phyloP scores from a whole-genome alignment of 305 asterid species.

The Plantago coronopus region DNA sequence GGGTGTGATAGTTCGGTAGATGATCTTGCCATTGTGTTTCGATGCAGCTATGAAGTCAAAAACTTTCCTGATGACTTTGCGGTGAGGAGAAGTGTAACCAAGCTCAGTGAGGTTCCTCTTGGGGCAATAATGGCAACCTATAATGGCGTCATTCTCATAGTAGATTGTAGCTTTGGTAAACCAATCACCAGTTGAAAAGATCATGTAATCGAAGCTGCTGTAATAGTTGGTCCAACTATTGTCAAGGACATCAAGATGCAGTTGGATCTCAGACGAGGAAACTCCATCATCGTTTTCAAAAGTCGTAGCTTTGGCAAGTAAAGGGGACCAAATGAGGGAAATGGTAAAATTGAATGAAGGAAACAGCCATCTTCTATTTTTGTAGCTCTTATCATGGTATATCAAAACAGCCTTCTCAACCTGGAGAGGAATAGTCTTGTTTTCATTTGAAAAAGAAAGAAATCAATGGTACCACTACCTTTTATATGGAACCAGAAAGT shows the following conservation, averaged over 20 bases:
- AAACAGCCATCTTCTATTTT: constrained; percentile 54
- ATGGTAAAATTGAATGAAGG: constrained; percentile 59
- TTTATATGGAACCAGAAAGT: background rate
- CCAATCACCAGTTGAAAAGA: constrained; percentile 74
- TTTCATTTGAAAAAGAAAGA: background rate
- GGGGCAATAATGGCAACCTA: constrained; percentile 77
- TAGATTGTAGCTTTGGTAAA: constrained; percentile 51
- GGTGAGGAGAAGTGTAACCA: constrained; percentile 48
- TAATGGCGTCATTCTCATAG: constrained; percentile 37
- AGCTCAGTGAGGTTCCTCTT: constrained; percentile 54
- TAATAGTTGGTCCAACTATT: constrained; percentile 53
- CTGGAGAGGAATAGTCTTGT: constrained; percentile 26
- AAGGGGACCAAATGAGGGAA: constrained; percentile 80
- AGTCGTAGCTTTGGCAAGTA: constrained; percentile 58
- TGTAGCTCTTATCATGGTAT: constrained; percentile 53
- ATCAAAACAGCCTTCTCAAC: constrained; percentile 53
- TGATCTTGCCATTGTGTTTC: constrained; percentile 47
- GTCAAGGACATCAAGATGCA: constrained; percentile 72
- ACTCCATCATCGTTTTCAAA: constrained; percentile 46
- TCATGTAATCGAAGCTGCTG: constrained; percentile 42
- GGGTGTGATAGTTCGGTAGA: constrained; percentile 56
- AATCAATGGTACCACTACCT: background rate
- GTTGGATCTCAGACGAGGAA: constrained; percentile 56
- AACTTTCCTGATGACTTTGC: constrained; percentile 41
- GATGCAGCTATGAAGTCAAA: constrained; percentile 43